Evolutionary conservation across 2,329 filamentous ascomycete species (phyloP).

Genomic region (Cadophora gregata): DNA sequence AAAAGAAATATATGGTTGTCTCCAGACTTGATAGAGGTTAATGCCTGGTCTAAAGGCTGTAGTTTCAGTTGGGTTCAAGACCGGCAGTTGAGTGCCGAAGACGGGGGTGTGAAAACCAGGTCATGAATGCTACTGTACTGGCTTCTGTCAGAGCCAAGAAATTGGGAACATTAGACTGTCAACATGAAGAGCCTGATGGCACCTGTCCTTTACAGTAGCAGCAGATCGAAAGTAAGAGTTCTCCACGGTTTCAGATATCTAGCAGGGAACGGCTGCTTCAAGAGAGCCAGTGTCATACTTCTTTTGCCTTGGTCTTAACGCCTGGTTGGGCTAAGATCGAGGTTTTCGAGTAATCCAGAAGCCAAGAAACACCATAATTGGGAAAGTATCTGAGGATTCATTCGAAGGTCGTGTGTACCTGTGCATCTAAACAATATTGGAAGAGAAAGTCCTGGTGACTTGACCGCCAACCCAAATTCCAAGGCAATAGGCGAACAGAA

Average conservation of each 20-base stretch:
- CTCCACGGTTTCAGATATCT: not conserved
- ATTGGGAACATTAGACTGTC: not conserved
- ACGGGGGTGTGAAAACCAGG: not conserved
- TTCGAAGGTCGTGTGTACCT: not conserved
- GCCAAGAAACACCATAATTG: not conserved
- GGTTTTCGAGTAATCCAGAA: not conserved
- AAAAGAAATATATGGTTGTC: not conserved
- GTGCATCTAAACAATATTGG: not conserved
- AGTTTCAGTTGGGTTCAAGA: not conserved
- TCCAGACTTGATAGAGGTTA: not conserved
- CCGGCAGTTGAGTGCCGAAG: not conserved
- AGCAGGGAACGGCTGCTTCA: not conserved
- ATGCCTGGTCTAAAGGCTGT: not conserved
- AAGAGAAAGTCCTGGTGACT: not conserved
- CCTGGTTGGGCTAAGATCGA: not conserved
- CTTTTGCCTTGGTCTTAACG: not conserved
- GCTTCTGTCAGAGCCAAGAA: slow-evolving; percentile 1
- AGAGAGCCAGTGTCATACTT: not conserved
- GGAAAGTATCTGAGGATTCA: not conserved
- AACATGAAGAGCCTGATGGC: not conserved
- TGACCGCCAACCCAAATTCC: not conserved
- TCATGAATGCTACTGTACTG: not conserved
- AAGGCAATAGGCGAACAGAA: not conserved
- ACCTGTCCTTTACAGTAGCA: not conserved
- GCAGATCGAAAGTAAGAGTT: not conserved